These are phyloP conservation scores for Ceratocystiopsis brevicomis DNA, from an alignment of 2,329 filamentous ascomycete genomes.

Conservation along the genomic window DNA sequence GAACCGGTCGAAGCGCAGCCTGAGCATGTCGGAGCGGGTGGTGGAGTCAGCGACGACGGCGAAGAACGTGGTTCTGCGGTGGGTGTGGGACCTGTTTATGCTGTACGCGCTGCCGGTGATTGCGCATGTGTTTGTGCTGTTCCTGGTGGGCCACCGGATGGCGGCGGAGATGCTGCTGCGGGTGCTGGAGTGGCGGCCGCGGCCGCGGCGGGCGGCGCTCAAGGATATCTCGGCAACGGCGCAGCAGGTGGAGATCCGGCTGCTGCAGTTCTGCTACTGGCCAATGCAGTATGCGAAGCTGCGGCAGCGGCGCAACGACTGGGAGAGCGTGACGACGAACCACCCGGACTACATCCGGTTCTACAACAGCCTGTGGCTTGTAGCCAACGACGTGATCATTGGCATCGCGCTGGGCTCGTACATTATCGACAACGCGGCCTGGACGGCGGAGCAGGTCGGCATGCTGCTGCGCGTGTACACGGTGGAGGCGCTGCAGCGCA, in stretches of 20 bases:
- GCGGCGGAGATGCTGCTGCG: conserved; percentile 61
- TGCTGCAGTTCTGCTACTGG: conserved; percentile 98
- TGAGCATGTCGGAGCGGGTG: conserved; percentile 87
- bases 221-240: conserved; percentile 95
- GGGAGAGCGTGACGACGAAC: conserved; percentile 87
- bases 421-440: conserved; percentile 82
- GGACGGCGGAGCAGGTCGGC: conserved; percentile 66
- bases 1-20: conserved; percentile 57
- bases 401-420: conserved; percentile 92
- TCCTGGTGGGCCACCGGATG: conserved; percentile 61
- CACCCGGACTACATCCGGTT: conserved; percentile 98
- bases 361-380: conserved; percentile 96
- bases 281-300: conserved; percentile 89
- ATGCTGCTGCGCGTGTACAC: conserved; percentile 62
- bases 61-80: conserved; percentile 53
- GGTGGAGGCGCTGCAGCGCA: conserved; percentile 68
- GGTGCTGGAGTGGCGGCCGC: conserved; percentile 67
- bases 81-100: conserved; percentile 51
- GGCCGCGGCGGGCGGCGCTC: conserved; percentile 61
- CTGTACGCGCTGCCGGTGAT: conserved; percentile 64
- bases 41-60: conserved; percentile 83
- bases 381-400: conserved; percentile 96
- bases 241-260: conserved; percentile 88
- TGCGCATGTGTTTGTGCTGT: conserved; percentile 53
- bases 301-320: conserved; percentile 73